Base-by-base conservation (phyloP, 1,284 basidiomycete genomes). In the Heliocybe sulcata region DNA sequence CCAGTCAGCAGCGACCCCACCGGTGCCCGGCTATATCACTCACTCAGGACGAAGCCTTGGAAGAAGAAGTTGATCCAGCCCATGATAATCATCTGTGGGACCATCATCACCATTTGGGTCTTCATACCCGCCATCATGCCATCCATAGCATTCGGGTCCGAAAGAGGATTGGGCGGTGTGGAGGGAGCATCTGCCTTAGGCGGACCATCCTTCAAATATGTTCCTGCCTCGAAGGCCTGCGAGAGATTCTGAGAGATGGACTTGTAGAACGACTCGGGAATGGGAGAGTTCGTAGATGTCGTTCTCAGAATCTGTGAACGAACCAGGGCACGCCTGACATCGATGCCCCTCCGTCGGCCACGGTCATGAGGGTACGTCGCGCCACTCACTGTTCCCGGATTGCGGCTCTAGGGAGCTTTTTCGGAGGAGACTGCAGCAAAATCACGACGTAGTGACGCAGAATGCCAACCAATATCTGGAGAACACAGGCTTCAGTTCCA, bases 31-130 rank as follows among this genome's bases (percentile, higher is more conserved):
- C 42, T 50, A 52, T 50, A 45, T 53, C 50, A 85, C 93, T 70
- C 69, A 98, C 96, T 97, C 57, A 98, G 81, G 53, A 99, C 91
- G 68, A 99, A 98, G 31, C 96, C 96, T 61, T 93, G 91, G 75
- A 99, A 99, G 83, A 99, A 99, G 71, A 96, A 95, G 72, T 96
- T 98, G 76, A 99, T 97, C 92, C 97, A 99, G 59, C 95, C 96
- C 97, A 99, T 99, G 64, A 99, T 95, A 60, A 98, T 80, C 87
- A 98, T 98, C 71, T 98, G 93, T 9, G 92, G 93, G 8, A 96
- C 88, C 92, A 92, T 92, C 87, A 96, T 95, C 54, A 98, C 94
- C 79, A 94, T 94, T 73, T 98, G 96, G 52, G 96, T 97, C 79
- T 98, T 99, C 90, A 99, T 92, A 52, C 92, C 92, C 27, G 94